Evolutionary conservation across 257 asterid species (phyloP).

Genomic region (Coffea canephora): DNA sequence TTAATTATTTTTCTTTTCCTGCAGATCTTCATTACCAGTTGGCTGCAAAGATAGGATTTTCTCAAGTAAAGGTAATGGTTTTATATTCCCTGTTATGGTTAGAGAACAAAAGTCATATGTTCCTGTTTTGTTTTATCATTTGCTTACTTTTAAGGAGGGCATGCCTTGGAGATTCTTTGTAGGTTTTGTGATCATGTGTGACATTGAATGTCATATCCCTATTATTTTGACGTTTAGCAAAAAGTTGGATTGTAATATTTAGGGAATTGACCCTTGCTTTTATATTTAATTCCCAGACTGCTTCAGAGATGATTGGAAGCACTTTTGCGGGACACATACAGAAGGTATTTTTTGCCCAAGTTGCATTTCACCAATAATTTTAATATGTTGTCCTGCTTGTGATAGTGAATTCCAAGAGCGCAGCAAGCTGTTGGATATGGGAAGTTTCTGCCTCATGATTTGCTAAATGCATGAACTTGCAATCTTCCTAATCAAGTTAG

Average conservation of each 20-base stretch:
- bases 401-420: not conserved
- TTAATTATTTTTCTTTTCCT: not conserved
- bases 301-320: slow-evolving; percentile 2
- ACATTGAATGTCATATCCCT: not conserved
- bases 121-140: not conserved
- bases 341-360: slow-evolving; percentile 1
- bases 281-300: slow-evolving; percentile 1
- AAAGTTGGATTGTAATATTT: not conserved
- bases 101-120: not conserved
- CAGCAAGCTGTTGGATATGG: not conserved
- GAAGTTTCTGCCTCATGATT: not conserved
- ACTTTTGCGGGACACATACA: not conserved
- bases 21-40: slow-evolving; percentile 17
- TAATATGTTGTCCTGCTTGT: not conserved
- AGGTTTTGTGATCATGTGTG: not conserved
- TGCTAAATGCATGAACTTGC: not conserved
- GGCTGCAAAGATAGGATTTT: slow-evolving; percentile 11
- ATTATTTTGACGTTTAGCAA: not conserved
- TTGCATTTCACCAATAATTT: not conserved
- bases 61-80: slow-evolving; percentile 18
- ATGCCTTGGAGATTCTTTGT: not conserved
- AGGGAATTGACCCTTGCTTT: not conserved
- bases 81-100: not conserved
- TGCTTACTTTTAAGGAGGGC: not conserved
- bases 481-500: not conserved